Percentiles rank a stretch among this genome's conserved stretches.
Conservation (phyloP, 176 grass and related monocot species). For the bread wheat (Triticum aestivum) region DNA sequence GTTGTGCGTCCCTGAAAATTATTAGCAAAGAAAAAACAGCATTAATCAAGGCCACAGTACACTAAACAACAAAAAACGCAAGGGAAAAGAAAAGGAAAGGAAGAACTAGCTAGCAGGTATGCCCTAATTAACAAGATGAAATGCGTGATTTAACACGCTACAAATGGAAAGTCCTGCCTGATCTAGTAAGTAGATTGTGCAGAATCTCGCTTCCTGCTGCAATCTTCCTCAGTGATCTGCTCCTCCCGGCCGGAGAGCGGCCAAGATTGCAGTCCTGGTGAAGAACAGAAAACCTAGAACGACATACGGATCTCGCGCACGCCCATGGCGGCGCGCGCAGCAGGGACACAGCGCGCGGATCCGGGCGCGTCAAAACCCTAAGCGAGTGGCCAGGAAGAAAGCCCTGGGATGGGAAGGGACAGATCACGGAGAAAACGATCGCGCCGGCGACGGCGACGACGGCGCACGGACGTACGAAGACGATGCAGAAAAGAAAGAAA, state of each 20-base stretch:
- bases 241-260: background rate
- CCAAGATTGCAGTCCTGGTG: background rate
- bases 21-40: background rate
- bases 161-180: background rate
- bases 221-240: background rate
- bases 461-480: background rate
- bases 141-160: background rate
- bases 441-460: background rate
- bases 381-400: background rate
- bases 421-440: background rate
- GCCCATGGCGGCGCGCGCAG: background rate
- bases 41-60: background rate
- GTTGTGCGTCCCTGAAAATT: slow-evolving; percentile 27
- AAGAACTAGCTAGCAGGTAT: background rate
- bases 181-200: background rate
- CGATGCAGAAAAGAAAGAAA: background rate
- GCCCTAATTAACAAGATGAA: background rate
- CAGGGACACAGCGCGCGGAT: background rate
- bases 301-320: background rate
- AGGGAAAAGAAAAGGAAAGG: background rate
- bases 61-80: background rate
- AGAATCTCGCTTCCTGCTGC: background rate
- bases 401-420: background rate
- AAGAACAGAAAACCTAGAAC: background rate
- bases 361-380: slow-evolving; percentile 35